Conservation (phyloP, 441 rosid species). For the Adansonia rubrostipa region DNA sequence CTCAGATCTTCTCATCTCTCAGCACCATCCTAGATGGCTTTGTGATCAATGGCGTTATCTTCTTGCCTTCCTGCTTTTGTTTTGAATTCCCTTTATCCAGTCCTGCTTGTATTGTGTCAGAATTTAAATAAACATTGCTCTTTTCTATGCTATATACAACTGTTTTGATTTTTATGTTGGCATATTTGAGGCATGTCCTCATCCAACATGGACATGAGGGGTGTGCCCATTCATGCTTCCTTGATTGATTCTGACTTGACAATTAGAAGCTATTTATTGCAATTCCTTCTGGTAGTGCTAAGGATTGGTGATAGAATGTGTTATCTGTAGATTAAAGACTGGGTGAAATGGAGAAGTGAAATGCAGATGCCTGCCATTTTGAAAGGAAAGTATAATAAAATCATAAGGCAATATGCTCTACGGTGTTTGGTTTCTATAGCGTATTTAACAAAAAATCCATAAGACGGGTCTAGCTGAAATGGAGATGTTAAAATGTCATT, state of each 20-base stretch:
- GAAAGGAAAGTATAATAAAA: not conserved
- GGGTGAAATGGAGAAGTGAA: not conserved
- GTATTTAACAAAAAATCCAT: not conserved
- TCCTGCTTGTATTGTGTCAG: not conserved
- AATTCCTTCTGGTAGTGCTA: not conserved
- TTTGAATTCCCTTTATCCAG: not conserved
- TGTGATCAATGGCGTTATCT: not conserved
- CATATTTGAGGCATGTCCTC: not conserved
- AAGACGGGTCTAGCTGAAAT: not conserved
- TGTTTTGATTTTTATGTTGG: constrained; percentile 2
- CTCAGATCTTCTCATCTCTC: not conserved
- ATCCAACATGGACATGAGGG: not conserved
- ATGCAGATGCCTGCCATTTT: not conserved
- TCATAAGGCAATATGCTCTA: not conserved
- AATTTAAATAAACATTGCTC: not conserved
- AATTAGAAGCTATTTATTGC: not conserved
- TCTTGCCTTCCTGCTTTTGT: not conserved
- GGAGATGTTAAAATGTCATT: not conserved
- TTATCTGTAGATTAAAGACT: not conserved
- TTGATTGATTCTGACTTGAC: not conserved
- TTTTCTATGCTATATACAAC: not conserved
- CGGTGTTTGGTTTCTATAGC: not conserved
- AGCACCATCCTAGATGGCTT: not conserved
- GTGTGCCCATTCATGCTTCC: not conserved
- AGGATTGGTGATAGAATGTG: not conserved